A percentile compares a stretch with the other conserved stretches of the same genome.
These are phyloP conservation scores for Tulasnella calospora DNA, from an alignment of 768 basidiomycete species.

Conservation along the genomic window DNA sequence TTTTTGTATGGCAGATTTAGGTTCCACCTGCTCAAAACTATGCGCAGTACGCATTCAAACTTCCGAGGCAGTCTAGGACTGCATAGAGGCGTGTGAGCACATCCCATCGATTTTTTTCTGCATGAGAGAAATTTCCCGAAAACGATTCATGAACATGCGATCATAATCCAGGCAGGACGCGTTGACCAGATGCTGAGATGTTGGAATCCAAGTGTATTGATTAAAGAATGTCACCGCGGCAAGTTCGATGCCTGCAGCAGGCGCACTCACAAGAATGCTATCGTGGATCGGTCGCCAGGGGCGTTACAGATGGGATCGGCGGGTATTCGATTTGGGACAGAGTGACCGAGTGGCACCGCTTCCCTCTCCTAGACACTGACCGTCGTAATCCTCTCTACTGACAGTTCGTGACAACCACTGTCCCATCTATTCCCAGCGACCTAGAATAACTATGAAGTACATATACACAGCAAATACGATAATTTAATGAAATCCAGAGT, in stretches of 20 bases:
- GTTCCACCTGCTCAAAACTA: neutral
- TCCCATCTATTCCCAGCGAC: neutral
- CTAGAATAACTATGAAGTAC: neutral
- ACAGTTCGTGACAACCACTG: neutral
- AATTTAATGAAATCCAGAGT: neutral
- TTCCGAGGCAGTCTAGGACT: neutral
- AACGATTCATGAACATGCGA: neutral
- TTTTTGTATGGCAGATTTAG: slow-evolving; percentile 1
- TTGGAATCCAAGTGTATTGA: neutral
- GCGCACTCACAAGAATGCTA: too few relatives aligned
- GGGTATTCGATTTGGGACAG: too few relatives aligned
- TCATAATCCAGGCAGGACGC: neutral
- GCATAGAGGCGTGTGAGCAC: neutral
- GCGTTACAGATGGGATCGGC: too few relatives aligned
- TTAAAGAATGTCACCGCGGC: neutral
- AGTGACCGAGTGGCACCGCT: neutral
- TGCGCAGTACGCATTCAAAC: neutral
- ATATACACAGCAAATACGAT: neutral
- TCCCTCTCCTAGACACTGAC: neutral
- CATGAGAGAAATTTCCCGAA: neutral
- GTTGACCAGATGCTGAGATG: neutral
- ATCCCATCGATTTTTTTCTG: neutral
- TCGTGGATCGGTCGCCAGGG: too few relatives aligned
- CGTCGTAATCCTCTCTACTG: neutral
- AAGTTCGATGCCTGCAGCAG: neutral